Percentiles rank a stretch among this genome's conserved stretches.
Evolutionary conservation across 2,329 filamentous ascomycete species (phyloP).

Genomic region (Polychaeton citri): DNA sequence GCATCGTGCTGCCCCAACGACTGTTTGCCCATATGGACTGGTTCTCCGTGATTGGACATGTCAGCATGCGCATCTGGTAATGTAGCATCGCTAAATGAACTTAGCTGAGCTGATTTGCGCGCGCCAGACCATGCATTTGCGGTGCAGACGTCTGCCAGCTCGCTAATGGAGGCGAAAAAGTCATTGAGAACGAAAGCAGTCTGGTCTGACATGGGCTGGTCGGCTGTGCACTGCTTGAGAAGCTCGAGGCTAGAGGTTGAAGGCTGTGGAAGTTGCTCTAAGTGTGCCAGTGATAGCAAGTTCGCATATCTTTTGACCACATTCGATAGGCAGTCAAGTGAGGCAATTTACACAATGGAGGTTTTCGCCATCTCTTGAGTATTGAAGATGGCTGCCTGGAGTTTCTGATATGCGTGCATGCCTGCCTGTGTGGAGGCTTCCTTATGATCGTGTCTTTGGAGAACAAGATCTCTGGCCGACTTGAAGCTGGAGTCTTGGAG

Average conservation of each 20-base stretch:
- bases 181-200: constrained; percentile 14
- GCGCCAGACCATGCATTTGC: constrained; percentile 7
- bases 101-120: not conserved
- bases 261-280: not conserved
- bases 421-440: constrained; percentile 5
- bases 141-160: constrained; percentile 10
- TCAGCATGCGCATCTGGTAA: too few relatives aligned
- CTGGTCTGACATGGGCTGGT: constrained; percentile 11
- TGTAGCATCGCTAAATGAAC: too few relatives aligned
- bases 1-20: too few relatives aligned
- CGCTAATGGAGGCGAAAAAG: constrained; percentile 11
- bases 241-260: constrained; percentile 9
- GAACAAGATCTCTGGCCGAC: constrained; percentile 5
- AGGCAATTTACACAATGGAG: constrained; percentile 14
- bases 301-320: constrained; percentile 11
- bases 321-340: constrained; percentile 8
- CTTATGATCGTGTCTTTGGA: not conserved
- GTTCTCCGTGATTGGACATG: not conserved
- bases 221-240: constrained; percentile 12
- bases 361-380: constrained; percentile 10
- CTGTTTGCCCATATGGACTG: not conserved
- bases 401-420: constrained; percentile 12
- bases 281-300: constrained; percentile 2
- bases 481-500: constrained; percentile 6
- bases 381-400: constrained; percentile 15